Conservation (phyloP, 305 asterid genomes). For the Caryopteris hybrid region DNA sequence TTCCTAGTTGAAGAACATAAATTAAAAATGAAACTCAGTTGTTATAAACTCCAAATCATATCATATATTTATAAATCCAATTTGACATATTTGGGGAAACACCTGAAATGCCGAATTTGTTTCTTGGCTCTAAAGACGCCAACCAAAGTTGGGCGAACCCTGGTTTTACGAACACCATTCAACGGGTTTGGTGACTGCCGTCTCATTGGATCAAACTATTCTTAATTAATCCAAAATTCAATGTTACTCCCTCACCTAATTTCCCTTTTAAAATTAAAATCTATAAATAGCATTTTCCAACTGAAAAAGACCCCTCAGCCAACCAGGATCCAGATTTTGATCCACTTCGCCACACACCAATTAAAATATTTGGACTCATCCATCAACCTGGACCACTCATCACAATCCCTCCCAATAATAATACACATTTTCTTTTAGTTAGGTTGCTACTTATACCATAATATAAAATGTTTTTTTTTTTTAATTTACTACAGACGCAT, state of each 20-base stretch:
- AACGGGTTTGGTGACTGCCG: constrained; percentile 1
- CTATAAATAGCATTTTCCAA: not conserved
- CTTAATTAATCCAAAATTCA: not conserved
- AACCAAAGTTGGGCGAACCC: not conserved
- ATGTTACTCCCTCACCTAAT: constrained; percentile 1
- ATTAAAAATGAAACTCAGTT: too few relatives aligned
- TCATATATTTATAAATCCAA: too few relatives aligned
- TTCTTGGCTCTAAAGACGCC: not conserved
- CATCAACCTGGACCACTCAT: constrained; percentile 7
- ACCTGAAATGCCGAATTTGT: not conserved
- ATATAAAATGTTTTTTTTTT: not conserved
- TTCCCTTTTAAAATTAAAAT: not conserved
- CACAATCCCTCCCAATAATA: not conserved
- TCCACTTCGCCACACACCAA: constrained; percentile 19
- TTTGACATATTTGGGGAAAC: too few relatives aligned
- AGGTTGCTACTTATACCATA: not conserved
- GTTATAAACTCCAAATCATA: too few relatives aligned
- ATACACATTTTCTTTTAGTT: not conserved
- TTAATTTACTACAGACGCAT: too few relatives aligned
- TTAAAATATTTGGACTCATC: constrained; percentile 2
- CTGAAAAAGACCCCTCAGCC: constrained; percentile 34
- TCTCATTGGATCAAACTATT: constrained; percentile 9
- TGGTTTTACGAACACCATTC: not conserved
- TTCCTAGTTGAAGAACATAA: too few relatives aligned
- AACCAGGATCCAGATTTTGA: constrained; percentile 34